Conservation (phyloP, 306 rosid genomes). For the Echinosophora koreensis region DNA sequence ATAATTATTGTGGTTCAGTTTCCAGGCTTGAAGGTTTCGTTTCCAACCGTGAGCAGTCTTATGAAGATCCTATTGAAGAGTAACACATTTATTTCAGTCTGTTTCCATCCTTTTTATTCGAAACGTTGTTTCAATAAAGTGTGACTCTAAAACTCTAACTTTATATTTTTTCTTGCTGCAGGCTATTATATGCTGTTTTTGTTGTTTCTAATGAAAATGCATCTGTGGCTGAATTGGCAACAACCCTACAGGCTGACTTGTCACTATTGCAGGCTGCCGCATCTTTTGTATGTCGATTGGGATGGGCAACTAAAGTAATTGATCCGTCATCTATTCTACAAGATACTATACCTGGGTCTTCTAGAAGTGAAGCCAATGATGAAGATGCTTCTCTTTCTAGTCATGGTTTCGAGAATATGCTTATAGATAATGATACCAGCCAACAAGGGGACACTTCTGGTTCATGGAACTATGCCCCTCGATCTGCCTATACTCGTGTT, state of each 20-base stretch:
- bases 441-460: conserved; percentile 72
- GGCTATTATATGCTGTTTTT: conserved; percentile 96
- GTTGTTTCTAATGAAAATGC: conserved; percentile 99
- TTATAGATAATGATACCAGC: conserved; percentile 66
- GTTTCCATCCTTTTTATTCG: conserved; percentile 17
- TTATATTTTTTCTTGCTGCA: conserved; percentile 55
- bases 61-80: conserved; percentile 99
- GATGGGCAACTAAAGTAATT: conserved; percentile 96
- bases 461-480: conserved; percentile 62
- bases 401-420: conserved; percentile 67
- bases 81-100: conserved; percentile 59
- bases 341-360: conserved; percentile 78
- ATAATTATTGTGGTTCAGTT: conserved; percentile 66
- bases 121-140: conserved; percentile 34
- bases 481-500: conserved; percentile 72
- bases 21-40: conserved; percentile 99
- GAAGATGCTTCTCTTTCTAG: conserved; percentile 70
- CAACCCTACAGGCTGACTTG: conserved; percentile 94
- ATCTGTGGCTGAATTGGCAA: conserved; percentile 94
- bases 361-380: conserved; percentile 66
- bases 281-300: conserved; percentile 93
- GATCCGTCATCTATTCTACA: conserved; percentile 91
- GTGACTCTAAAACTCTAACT: conserved; percentile 39
- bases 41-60: conserved; percentile 99
- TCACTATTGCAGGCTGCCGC: conserved; percentile 98